Conservation (phyloP, 495 filamentous ascomycete species). For the Ascodesmis nigricans region DNA sequence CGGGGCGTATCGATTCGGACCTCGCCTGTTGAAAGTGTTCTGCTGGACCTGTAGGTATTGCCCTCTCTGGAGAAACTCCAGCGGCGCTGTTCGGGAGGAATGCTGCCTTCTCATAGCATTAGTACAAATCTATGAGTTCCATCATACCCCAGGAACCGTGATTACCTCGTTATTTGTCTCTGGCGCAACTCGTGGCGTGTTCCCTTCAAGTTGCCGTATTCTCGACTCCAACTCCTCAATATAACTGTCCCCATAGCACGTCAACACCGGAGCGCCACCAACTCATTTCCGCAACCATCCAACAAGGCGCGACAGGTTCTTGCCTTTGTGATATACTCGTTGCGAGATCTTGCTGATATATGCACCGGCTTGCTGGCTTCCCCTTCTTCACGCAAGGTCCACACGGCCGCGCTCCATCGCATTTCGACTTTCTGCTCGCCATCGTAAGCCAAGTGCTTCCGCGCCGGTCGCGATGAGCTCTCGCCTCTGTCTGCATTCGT, state of each 20-base stretch:
- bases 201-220: slow-evolving; percentile 1
- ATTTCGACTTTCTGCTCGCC: neutral
- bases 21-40: no score
- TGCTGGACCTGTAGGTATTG: neutral
- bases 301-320: no score
- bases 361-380: neutral
- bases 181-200: neutral
- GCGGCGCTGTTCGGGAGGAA: neutral
- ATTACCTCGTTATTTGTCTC: neutral
- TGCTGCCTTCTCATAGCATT: slow-evolving; percentile 1
- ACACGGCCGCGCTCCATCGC: slow-evolving; percentile 3
- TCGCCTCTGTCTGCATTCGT: no score
- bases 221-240: slow-evolving; percentile 3
- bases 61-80: neutral
- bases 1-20: no score
- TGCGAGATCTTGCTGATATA: slow-evolving; percentile 2
- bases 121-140: neutral
- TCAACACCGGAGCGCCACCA: neutral
- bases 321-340: slow-evolving; percentile 1
- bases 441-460: neutral
- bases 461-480: neutral
- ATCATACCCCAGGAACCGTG: neutral
- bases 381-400: slow-evolving; percentile 2
- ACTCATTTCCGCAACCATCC: no score
- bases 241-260: neutral